Evolutionary conservation across 768 basidiomycete genomes (phyloP).

Genomic region (Amanita rubescens): DNA sequence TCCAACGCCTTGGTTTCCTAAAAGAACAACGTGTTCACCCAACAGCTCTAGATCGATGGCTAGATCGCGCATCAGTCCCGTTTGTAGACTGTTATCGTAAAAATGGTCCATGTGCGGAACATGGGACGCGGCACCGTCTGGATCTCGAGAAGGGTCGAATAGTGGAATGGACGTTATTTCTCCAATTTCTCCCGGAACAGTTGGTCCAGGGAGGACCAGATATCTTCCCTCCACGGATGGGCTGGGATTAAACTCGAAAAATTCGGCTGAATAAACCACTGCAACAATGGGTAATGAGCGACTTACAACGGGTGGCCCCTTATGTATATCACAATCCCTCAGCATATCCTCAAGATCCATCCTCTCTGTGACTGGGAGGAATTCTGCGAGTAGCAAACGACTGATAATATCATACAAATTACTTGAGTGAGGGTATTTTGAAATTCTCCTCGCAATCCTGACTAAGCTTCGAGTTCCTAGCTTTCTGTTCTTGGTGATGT

Average conservation of each 20-base stretch:
- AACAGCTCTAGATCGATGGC: constrained; percentile 56
- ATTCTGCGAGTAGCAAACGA: constrained; percentile 48
- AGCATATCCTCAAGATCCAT: constrained; percentile 45
- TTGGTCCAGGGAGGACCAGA: constrained; percentile 42
- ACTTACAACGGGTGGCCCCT: constrained; percentile 34
- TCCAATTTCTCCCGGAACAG: constrained; percentile 23
- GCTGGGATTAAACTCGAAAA: constrained; percentile 39
- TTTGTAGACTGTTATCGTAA: constrained; percentile 64
- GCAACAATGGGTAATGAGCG: not conserved
- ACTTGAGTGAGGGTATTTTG: constrained; percentile 34
- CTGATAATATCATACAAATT: constrained; percentile 42
- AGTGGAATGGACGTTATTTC: constrained; percentile 34
- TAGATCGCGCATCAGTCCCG: constrained; percentile 57
- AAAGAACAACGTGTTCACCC: constrained; percentile 54
- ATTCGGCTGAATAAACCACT: constrained; percentile 6
- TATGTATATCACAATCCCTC: constrained; percentile 41
- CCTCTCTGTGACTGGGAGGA: constrained; percentile 51
- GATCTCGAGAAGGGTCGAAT: constrained; percentile 44
- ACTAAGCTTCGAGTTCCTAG: constrained; percentile 56
- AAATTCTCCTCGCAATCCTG: constrained; percentile 44
- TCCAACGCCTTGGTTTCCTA: constrained; percentile 69
- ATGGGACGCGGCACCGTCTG: constrained; percentile 47
- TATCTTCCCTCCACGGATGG: constrained; percentile 30
- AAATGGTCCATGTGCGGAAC: constrained; percentile 66
- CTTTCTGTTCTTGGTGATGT: constrained; percentile 52